A percentile compares a stretch with the other conserved stretches of the same genome.
These are phyloP conservation scores for Saitozyma sp. DNA, from an alignment of 768 basidiomycete species.

Conservation along the genomic window DNA sequence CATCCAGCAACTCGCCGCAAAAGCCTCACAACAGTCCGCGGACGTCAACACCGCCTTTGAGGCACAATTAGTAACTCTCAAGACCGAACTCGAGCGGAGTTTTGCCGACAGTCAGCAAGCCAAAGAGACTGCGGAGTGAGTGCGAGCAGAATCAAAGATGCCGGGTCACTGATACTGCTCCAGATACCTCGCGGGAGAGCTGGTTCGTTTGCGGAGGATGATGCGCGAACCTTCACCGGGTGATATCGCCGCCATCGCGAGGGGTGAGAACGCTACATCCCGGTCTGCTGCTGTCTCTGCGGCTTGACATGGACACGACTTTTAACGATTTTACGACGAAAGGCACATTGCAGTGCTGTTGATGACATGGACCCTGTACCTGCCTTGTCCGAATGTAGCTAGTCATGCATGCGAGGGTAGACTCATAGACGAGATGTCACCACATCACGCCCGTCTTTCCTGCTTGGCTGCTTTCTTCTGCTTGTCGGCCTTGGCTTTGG, in stretches of 20 bases:
- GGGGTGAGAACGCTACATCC: too few species aligned
- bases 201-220: conserved; percentile 3
- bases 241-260: background rate
- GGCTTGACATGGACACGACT: too few species aligned
- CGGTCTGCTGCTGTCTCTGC: too few species aligned
- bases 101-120: conserved; percentile 21
- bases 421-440: background rate
- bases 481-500: conserved; percentile 50
- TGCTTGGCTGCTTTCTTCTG: conserved; percentile 52
- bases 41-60: conserved; percentile 25
- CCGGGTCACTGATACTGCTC: background rate
- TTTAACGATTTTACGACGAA: too few species aligned
- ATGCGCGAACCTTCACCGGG: conserved; percentile 1
- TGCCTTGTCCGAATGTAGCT: too few species aligned
- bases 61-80: conserved; percentile 25
- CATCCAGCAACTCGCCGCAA: conserved; percentile 14
- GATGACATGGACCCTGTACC: too few species aligned
- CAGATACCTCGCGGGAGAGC: conserved; percentile 5
- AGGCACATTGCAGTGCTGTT: too few species aligned
- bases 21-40: conserved; percentile 13
- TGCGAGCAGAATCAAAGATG: background rate
- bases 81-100: conserved; percentile 24
- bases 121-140: conserved; percentile 33
- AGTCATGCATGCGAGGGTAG: too few species aligned
- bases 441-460: conserved; percentile 40